Conservation (phyloP, 306 rosid genomes). For the Inga laurina region DNA sequence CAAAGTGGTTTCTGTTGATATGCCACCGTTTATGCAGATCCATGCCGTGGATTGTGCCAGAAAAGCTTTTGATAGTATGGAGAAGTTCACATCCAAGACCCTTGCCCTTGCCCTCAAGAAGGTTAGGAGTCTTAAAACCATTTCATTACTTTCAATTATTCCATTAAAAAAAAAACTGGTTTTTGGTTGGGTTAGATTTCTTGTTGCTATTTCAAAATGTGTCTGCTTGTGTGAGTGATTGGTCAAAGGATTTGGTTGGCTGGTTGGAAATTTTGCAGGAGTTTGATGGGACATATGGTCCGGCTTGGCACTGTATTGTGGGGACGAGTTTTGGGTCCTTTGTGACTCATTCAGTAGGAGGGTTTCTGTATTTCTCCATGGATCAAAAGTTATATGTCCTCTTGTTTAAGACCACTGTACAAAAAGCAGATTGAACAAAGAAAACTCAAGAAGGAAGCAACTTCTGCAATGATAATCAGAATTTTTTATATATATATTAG, state of each 20-base stretch:
- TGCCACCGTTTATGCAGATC: conserved; percentile 99
- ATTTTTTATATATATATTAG: conserved; percentile 26
- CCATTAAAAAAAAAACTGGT: background rate
- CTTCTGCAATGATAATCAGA: conserved; percentile 24
- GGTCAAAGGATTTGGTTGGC: conserved; percentile 44
- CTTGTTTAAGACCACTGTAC: conserved; percentile 87
- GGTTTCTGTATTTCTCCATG: conserved; percentile 90
- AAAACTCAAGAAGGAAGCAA: background rate
- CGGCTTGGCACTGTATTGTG: conserved; percentile 98
- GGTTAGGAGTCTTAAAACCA: conserved; percentile 39
- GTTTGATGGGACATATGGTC: conserved; percentile 94
- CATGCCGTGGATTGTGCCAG: conserved; percentile 92
- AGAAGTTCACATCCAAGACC: conserved; percentile 88
- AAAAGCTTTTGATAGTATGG: conserved; percentile 78
- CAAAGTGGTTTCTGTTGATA: conserved; percentile 81
- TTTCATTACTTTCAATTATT: background rate
- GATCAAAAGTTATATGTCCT: conserved; percentile 89
- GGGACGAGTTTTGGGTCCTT: conserved; percentile 97
- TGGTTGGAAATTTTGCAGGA: conserved; percentile 65
- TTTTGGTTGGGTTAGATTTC: background rate
- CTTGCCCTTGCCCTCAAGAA: conserved; percentile 86
- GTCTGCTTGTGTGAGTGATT: conserved; percentile 34
- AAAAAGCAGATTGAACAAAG: conserved; percentile 73
- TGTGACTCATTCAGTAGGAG: conserved; percentile 94
- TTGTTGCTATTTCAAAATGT: background rate